Conservation (phyloP, 2,329 filamentous ascomycete genomes). For the Fusarium bactridioides region DNA sequence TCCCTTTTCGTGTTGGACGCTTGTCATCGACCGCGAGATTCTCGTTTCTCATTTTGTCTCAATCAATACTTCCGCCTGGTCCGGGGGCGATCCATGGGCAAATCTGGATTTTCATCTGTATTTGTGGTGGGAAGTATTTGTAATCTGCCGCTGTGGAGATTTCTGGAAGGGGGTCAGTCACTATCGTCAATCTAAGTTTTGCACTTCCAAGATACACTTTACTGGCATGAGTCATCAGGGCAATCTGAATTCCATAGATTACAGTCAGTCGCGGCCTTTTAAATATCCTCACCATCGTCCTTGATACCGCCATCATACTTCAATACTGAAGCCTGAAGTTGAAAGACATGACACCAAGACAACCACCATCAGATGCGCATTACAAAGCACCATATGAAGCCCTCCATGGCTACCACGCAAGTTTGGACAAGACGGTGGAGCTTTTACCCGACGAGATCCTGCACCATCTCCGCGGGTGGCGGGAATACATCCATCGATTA, state of each 20-base stretch:
- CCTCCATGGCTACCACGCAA: not conserved
- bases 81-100: too few relatives aligned
- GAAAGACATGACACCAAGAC: not conserved
- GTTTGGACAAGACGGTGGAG: not conserved
- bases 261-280: not conserved
- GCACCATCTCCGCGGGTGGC: not conserved
- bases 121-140: too few relatives aligned
- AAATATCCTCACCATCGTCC: not conserved
- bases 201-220: not conserved
- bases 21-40: too few relatives aligned
- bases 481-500: not conserved
- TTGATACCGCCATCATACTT: not conserved
- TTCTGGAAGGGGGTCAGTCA: too few relatives aligned
- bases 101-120: too few relatives aligned
- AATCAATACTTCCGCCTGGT: too few relatives aligned
- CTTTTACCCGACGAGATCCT: not conserved
- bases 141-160: too few relatives aligned
- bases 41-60: too few relatives aligned
- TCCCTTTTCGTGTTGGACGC: too few relatives aligned
- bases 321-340: fast-evolving
- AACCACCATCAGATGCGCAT: not conserved
- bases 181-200: too few relatives aligned
- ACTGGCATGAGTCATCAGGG: not conserved
- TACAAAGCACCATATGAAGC: not conserved
- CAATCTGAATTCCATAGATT: not conserved